Conservation (phyloP, 2,329 filamentous ascomycete genomes). For the Colletotrichum tropicale region DNA sequence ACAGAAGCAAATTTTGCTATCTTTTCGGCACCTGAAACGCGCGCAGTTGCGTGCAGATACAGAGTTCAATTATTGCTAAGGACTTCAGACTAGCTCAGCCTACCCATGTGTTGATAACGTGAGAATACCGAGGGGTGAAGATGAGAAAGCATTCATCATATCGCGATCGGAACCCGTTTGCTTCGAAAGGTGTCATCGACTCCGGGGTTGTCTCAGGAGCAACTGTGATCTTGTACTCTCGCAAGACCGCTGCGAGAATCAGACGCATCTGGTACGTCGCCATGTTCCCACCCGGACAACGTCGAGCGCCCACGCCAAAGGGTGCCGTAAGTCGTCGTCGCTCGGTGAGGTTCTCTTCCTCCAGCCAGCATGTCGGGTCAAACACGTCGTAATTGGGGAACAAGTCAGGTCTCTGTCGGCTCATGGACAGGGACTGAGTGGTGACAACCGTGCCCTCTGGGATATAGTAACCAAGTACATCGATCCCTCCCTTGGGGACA, state of each 20-base stretch:
- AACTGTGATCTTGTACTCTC: not conserved
- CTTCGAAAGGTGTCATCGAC: constrained; percentile 21
- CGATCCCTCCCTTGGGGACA: not conserved
- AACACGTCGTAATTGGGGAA: not conserved
- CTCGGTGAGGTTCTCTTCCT: not conserved
- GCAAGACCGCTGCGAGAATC: not conserved
- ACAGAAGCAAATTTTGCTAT: not conserved
- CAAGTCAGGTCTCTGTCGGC: not conserved
- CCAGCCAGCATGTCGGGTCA: not conserved
- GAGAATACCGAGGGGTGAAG: constrained; percentile 12
- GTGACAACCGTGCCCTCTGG: not conserved
- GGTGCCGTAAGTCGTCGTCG: not conserved
- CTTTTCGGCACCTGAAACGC: not conserved
- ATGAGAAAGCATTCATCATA: constrained; percentile 19
- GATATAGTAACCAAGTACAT: not conserved
- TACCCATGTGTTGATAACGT: not conserved
- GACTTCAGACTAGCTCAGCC: not conserved
- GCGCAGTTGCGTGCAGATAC: not conserved
- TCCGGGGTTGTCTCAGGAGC: not conserved
- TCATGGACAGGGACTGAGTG: not conserved
- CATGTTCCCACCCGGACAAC: not conserved
- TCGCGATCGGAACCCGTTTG: constrained; percentile 21
- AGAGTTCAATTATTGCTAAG: not conserved
- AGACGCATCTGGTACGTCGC: not conserved
- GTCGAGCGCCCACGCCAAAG: not conserved